These are phyloP conservation scores for Candida caryicola DNA, from an alignment of 805 yeast genomes.

Conservation along the genomic window DNA sequence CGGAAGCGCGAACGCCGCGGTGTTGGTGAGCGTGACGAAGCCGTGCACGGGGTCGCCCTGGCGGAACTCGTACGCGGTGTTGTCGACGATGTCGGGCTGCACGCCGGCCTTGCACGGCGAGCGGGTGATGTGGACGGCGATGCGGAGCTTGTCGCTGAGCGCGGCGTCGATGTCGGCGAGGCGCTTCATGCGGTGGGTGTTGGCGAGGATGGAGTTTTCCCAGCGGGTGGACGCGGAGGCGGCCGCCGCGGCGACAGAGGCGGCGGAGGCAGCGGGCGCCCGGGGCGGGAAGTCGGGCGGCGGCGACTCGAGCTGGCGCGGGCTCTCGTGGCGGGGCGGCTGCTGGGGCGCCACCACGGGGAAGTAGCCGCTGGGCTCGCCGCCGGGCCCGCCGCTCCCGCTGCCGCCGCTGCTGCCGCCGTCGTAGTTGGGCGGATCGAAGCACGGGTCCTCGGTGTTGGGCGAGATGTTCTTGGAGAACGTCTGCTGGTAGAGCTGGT, in stretches of 20 bases:
- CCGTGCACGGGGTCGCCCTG: constrained; percentile 30
- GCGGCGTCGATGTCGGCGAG: constrained; percentile 14
- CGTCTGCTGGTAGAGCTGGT: constrained; percentile 29
- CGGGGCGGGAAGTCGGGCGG: neutral
- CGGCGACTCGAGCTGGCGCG: neutral
- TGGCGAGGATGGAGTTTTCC: constrained; percentile 28
- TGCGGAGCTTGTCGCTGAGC: constrained; percentile 17
- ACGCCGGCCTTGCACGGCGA: constrained; percentile 16
- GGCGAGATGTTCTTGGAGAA: constrained; percentile 24
- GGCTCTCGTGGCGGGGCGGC: no score
- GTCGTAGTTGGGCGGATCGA: constrained; percentile 25
- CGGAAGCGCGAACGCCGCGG: constrained; percentile 15
- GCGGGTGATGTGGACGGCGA: constrained; percentile 19
- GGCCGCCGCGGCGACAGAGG: neutral
- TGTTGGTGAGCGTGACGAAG: constrained; percentile 20
- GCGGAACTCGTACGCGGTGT: constrained; percentile 18
- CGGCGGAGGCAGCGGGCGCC: neutral
- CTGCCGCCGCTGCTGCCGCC: constrained; percentile 7
- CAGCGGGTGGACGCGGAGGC: constrained; percentile 16
- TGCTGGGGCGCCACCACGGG: constrained; percentile 1
- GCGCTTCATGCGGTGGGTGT: constrained; percentile 24
- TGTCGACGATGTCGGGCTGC: constrained; percentile 16
- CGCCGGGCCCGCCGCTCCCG: neutral
- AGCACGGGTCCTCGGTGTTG: constrained; percentile 12
- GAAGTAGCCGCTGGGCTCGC: constrained; percentile 2